phyloP scores from a whole-genome alignment of 331 rosid species.

The Cydonia oblonga region DNA sequence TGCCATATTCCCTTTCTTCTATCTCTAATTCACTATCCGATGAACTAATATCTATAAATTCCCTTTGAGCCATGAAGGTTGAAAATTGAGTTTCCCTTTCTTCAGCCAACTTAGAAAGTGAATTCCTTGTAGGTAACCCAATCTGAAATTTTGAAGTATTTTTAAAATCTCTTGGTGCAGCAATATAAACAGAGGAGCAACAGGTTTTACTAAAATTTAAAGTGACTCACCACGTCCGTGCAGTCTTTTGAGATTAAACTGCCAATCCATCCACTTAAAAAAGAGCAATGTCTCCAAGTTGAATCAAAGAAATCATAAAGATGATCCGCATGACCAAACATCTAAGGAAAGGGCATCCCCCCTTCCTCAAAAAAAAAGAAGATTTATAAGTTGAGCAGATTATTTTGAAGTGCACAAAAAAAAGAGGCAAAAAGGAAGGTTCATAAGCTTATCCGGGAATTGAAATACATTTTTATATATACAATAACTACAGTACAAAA shows the following conservation, averaged over 20 bases:
- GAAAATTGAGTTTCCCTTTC: constrained; percentile 16
- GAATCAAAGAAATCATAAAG: constrained; percentile 23
- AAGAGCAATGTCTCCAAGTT: constrained; percentile 28
- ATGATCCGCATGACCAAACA: constrained; percentile 37
- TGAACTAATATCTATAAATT: constrained; percentile 56
- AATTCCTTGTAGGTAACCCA: constrained; percentile 26
- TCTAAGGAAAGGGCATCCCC: constrained; percentile 11
- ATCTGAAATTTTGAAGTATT: constrained; percentile 28
- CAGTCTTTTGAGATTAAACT: constrained; percentile 23
- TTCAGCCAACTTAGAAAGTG: constrained; percentile 25
- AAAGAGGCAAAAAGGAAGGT: neutral
- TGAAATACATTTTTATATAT: neutral
- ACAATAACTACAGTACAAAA: neutral
- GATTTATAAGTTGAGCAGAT: neutral
- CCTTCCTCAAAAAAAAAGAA: neutral
- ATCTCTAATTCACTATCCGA: constrained; percentile 72
- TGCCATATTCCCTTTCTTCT: constrained; percentile 22
- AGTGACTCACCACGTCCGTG: constrained; percentile 25
- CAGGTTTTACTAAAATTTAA: neutral
- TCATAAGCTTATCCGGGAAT: neutral
- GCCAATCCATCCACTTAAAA: constrained; percentile 35
- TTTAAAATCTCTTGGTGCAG: constrained; percentile 11
- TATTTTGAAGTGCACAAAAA: neutral
- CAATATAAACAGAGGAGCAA: constrained; percentile 8
- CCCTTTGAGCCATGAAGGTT: constrained; percentile 32